phyloP scores from a whole-genome alignment of 2,329 filamentous ascomycete species.

The Hypoxylon sp. region DNA sequence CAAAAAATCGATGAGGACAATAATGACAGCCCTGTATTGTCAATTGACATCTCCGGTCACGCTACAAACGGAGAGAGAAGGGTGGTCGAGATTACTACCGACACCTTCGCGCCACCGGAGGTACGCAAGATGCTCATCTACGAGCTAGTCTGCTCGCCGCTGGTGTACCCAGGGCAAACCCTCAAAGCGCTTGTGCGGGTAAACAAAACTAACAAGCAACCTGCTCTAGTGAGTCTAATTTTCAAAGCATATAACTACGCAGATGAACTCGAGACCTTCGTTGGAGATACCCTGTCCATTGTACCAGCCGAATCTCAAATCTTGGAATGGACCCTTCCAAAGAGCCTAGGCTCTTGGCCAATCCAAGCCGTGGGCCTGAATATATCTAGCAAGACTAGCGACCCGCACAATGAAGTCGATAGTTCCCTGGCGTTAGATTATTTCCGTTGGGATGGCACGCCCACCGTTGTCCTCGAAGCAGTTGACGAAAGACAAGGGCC shows the following conservation, averaged over 20 bases:
- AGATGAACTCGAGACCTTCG: conserved; percentile 25
- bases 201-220: not conserved
- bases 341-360: conserved; percentile 42
- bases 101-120: conserved; percentile 48
- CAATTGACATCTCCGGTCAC: conserved; percentile 22
- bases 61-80: not conserved
- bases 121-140: conserved; percentile 43
- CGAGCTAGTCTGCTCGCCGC: conserved; percentile 47
- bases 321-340: conserved; percentile 46
- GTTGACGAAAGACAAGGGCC: conserved; percentile 20
- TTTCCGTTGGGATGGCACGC: conserved; percentile 44
- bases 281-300: conserved; percentile 6
- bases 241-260: conserved; percentile 25
- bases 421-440: conserved; percentile 43
- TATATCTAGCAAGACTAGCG: conserved; percentile 1
- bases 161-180: conserved; percentile 50
- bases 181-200: conserved; percentile 37
- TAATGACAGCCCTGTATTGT: conserved; percentile 4
- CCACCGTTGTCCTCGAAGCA: conserved; percentile 24
- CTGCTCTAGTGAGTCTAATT: conserved; percentile 14
- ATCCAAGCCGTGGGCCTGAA: conserved; percentile 49
- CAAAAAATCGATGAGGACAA: conserved; percentile 4
- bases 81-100: conserved; percentile 41
- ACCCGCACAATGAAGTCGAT: conserved; percentile 3
- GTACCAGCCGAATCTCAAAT: conserved; percentile 10